Evolutionary conservation across 2,329 filamentous ascomycete species (phyloP).

Genomic region (Sclerotiophoma versabilis): DNA sequence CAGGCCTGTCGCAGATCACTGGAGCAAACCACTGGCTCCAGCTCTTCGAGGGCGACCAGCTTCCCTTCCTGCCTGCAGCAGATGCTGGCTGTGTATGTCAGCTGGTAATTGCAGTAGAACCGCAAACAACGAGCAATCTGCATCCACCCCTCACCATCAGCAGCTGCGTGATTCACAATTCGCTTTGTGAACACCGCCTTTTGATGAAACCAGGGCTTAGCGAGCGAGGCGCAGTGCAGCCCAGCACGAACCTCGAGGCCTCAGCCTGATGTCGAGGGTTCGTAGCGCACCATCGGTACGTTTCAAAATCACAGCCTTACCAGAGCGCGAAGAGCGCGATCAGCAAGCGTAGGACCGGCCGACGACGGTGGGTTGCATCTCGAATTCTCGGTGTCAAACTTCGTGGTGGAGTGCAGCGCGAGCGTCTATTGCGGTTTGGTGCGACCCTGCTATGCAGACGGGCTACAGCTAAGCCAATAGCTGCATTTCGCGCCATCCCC

Average conservation of each 20-base stretch:
- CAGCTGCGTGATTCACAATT: slow-evolving; percentile 28
- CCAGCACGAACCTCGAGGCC: slow-evolving; percentile 37
- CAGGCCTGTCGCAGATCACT: slow-evolving; percentile 23
- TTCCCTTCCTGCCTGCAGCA: slow-evolving; percentile 15
- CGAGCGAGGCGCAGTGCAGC: slow-evolving; percentile 46
- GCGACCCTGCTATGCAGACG: slow-evolving; percentile 38
- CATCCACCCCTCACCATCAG: slow-evolving; percentile 10
- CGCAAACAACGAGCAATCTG: slow-evolving; percentile 33
- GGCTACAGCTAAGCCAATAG: slow-evolving; percentile 45
- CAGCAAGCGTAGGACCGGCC: slow-evolving; percentile 10
- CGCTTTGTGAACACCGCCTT: slow-evolving; percentile 28
- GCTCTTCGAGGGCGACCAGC: slow-evolving; percentile 28
- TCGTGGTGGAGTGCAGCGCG: slow-evolving; percentile 27
- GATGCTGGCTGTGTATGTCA: slow-evolving; percentile 25
- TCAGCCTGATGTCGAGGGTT: slow-evolving; percentile 4
- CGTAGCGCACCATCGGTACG: slow-evolving; percentile 10
- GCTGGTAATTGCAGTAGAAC: slow-evolving; percentile 36
- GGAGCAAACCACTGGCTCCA: slow-evolving; percentile 43
- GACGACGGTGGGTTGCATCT: slow-evolving; percentile 19
- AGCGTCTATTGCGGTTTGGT: slow-evolving; percentile 38
- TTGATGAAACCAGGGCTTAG: slow-evolving; percentile 31
- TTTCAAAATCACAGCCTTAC: slow-evolving; percentile 12
- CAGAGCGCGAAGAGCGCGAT: slow-evolving; percentile 1
- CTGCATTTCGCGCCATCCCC: slow-evolving; percentile 33
- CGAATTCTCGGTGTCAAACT: slow-evolving; percentile 25